These are phyloP conservation scores for Blastobotrys elegans DNA, from an alignment of 1,139 yeast species.

Conservation along the genomic window DNA sequence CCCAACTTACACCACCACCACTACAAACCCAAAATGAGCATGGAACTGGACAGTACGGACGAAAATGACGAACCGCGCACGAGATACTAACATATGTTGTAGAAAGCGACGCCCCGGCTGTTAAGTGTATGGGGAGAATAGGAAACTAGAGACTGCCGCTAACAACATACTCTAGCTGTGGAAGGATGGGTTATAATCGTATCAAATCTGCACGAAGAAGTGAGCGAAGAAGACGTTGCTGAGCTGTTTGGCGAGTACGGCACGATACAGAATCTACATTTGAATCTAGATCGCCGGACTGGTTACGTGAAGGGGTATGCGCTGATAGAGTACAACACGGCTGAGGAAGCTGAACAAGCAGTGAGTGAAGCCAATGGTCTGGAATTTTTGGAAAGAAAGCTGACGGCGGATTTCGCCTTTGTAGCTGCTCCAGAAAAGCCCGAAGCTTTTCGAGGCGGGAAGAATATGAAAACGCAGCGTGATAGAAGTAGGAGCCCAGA, in stretches of 20 bases:
- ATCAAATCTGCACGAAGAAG: conserved; percentile 43
- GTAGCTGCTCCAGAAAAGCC: conserved; percentile 20
- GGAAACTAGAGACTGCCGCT: no score
- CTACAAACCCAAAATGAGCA: not conserved
- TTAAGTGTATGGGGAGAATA: conserved; percentile 8
- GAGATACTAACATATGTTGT: not conserved
- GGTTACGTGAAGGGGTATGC: conserved; percentile 46
- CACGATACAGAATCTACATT: conserved; percentile 36
- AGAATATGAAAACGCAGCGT: conserved; percentile 7
- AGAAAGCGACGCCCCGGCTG: conserved; percentile 1
- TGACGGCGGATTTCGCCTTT: conserved; percentile 40
- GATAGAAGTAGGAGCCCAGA: conserved; percentile 14
- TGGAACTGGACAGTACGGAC: not conserved
- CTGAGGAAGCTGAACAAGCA: conserved; percentile 37
- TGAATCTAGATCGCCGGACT: conserved; percentile 42
- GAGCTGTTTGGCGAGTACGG: conserved; percentile 43
- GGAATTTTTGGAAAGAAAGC: conserved; percentile 33
- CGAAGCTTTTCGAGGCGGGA: not conserved
- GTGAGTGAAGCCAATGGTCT: conserved; percentile 32
- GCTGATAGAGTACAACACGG: conserved; percentile 35
- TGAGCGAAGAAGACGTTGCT: conserved; percentile 41
- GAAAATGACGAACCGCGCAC: not conserved
- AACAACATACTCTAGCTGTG: conserved; percentile 22
- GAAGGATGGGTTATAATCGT: conserved; percentile 44
- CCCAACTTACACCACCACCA: not conserved